phyloP scores from a whole-genome alignment of 2,329 filamentous ascomycete genomes.

The Huntiella abstrusa region DNA sequence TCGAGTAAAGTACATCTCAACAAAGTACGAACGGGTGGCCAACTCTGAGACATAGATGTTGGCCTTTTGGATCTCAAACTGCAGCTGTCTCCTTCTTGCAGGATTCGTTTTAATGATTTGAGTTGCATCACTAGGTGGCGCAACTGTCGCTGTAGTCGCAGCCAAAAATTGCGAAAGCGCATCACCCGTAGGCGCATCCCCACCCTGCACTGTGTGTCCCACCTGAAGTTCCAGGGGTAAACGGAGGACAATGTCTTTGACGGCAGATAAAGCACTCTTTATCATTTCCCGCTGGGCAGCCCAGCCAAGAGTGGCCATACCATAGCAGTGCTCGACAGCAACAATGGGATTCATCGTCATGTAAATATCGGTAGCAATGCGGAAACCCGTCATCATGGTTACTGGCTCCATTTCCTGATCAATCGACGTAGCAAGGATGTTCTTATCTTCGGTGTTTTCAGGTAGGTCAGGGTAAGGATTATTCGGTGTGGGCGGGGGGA shows the following conservation, averaged over 20 bases:
- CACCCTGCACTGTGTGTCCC: slow-evolving; percentile 19
- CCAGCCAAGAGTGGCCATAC: slow-evolving; percentile 60
- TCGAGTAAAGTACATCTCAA: slow-evolving; percentile 69
- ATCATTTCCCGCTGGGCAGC: slow-evolving; percentile 57
- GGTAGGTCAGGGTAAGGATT: slow-evolving; percentile 66
- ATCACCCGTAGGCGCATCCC: slow-evolving; percentile 14
- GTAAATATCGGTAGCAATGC: slow-evolving; percentile 59
- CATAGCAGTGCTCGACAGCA: slow-evolving; percentile 67
- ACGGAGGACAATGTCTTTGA: slow-evolving; percentile 47
- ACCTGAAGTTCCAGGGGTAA: slow-evolving; percentile 52
- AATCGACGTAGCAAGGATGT: slow-evolving; percentile 51
- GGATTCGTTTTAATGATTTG: slow-evolving; percentile 30
- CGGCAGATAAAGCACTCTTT: slow-evolving; percentile 48
- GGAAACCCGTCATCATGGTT: slow-evolving; percentile 62
- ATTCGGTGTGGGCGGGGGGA: slow-evolving; percentile 56
- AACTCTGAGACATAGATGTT: slow-evolving; percentile 74
- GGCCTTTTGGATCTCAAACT: slow-evolving; percentile 81
- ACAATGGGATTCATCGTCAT: slow-evolving; percentile 61
- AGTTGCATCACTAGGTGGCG: slow-evolving; percentile 28
- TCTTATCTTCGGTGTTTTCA: slow-evolving; percentile 67
- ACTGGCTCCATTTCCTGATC: slow-evolving; percentile 48
- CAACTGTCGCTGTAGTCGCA: slow-evolving; percentile 24
- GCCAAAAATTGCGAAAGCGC: slow-evolving; percentile 17
- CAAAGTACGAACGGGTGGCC: slow-evolving; percentile 64
- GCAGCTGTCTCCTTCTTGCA: slow-evolving; percentile 35